Base-by-base conservation (phyloP, 2,329 filamentous ascomycete species). In the Drechslera avenae region DNA sequence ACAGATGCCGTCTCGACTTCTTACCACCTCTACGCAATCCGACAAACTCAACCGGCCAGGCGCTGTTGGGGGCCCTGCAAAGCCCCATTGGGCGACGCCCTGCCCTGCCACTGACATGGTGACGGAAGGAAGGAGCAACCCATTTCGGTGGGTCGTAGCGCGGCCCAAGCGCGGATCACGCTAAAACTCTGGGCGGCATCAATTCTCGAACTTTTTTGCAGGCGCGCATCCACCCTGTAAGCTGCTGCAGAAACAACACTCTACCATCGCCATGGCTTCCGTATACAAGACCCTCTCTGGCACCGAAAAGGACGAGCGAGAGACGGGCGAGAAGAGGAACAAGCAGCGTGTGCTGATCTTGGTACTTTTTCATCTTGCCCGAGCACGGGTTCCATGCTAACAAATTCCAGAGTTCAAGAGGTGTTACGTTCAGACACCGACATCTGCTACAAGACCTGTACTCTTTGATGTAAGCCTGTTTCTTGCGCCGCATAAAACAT, bases 391-490 rank as follows among this genome's bases (percentile, higher is more conserved):
- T 37, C 31, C 30, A 31, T 61, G 50, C 65, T 71, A 52, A 71
- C 37, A 3, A 17, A 2, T 5, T 2, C 18, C 42, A 71, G 69
- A 94, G 90, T 19, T 97, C 92, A 18, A 83, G 94, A 78, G 94
- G 94, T 58, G 90, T 97, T 45, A 96, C 93, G 28, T 91, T 90
- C 52, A 95, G 93, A 75, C 94, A 97, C 75, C 89, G 94, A 35
- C 94, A 99, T 77, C 81, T 99, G 35, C 83, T 99, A 56, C 90
- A 92, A 68, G 94, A 99, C 69, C 81, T 99, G 39, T 86, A 91
- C 50, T 83, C 88, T 23, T 86, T 99, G 75, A 86, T 99, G 69
- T 72, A 28, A 31, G 65, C 46, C n/a, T 17, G 14, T 19, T 2
- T 14, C 21, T 10, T 7, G n/a, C 12, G 5, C 28, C 18, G 5